phyloP scores from a whole-genome alignment of 176 grass and related monocot genomes.

The Chloris gayana region DNA sequence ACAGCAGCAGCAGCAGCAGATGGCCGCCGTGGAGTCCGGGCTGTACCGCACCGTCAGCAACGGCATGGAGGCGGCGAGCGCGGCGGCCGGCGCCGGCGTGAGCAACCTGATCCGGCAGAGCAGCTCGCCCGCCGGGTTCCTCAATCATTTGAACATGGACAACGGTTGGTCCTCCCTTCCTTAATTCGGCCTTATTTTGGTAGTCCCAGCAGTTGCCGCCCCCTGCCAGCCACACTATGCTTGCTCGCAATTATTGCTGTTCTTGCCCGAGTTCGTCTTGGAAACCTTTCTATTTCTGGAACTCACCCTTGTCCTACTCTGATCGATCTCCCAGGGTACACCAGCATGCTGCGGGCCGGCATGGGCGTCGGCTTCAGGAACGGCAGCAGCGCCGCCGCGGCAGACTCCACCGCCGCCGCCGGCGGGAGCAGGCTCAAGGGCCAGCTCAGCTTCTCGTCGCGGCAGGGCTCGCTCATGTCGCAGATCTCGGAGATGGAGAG shows the following conservation, averaged over 20 bases:
- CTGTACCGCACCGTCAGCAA: constrained; percentile 72
- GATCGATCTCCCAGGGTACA: constrained; percentile 55
- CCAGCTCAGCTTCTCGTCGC: constrained; percentile 90
- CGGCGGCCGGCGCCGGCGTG: neutral
- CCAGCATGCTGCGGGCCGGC: constrained; percentile 66
- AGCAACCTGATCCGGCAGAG: constrained; percentile 73
- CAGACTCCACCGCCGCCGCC: constrained; percentile 3
- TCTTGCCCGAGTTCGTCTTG: constrained; percentile 35
- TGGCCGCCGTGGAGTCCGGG: constrained; percentile 43
- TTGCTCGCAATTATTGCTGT: constrained; percentile 49
- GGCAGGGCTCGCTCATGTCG: constrained; percentile 93
- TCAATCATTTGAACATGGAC: constrained; percentile 75
- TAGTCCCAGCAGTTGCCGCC: constrained; percentile 10
- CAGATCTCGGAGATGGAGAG: constrained; percentile 96
- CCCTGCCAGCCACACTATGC: neutral
- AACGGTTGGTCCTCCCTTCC: constrained; percentile 62
- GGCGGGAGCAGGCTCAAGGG: constrained; percentile 54
- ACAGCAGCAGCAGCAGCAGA: constrained; percentile 47
- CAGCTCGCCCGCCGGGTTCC: constrained; percentile 88
- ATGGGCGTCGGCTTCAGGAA: constrained; percentile 60
- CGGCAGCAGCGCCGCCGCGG: constrained; percentile 7
- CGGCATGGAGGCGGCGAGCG: constrained; percentile 49
- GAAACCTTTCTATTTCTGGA: constrained; percentile 66
- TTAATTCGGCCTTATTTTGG: constrained; percentile 54
- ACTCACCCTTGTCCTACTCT: neutral